phyloP scores from a whole-genome alignment of 192 early-diverging fungal species.

The Coemansia reversa region DNA sequence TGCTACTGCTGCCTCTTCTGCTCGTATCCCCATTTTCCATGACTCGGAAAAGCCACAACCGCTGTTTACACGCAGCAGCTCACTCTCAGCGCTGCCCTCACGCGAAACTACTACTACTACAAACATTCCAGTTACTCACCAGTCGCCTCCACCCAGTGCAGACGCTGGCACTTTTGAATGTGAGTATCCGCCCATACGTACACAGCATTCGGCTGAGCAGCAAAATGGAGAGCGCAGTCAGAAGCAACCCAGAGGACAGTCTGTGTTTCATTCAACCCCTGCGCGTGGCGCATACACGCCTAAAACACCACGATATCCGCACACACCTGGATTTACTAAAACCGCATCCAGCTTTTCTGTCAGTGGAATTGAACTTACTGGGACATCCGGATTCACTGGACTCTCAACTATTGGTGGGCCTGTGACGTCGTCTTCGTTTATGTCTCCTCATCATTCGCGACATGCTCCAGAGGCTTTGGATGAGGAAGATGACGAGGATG shows the following conservation, averaged over 20 bases:
- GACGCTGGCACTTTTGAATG: conserved; percentile 1
- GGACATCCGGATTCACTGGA: conserved; percentile 33
- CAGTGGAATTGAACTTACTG: conserved; percentile 36
- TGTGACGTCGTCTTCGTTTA: conserved; percentile 12
- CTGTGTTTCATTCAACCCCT: conserved; percentile 17
- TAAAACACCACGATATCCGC: not conserved
- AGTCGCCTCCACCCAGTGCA: not conserved
- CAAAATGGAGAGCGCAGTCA: not conserved
- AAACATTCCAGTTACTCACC: not conserved
- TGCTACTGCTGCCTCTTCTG: not conserved
- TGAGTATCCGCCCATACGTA: conserved; percentile 10
- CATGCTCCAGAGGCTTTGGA: conserved; percentile 1
- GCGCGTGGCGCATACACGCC: not conserved
- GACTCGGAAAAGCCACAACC: conserved; percentile 8
- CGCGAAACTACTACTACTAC: not conserved
- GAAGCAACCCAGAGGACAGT: not conserved
- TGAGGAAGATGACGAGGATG: conserved; percentile 5
- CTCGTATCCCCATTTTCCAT: conserved; percentile 22
- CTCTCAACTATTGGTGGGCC: conserved; percentile 36
- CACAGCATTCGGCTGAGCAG: not conserved
- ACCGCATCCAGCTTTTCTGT: conserved; percentile 24
- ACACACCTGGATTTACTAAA: conserved; percentile 28
- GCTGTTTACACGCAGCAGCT: conserved; percentile 14
- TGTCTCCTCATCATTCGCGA: not conserved
- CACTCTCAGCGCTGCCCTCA: not conserved